These are phyloP conservation scores for Phytopythium sindhum DNA, from an alignment of 352 stramenopile species.

Conservation along the genomic window DNA sequence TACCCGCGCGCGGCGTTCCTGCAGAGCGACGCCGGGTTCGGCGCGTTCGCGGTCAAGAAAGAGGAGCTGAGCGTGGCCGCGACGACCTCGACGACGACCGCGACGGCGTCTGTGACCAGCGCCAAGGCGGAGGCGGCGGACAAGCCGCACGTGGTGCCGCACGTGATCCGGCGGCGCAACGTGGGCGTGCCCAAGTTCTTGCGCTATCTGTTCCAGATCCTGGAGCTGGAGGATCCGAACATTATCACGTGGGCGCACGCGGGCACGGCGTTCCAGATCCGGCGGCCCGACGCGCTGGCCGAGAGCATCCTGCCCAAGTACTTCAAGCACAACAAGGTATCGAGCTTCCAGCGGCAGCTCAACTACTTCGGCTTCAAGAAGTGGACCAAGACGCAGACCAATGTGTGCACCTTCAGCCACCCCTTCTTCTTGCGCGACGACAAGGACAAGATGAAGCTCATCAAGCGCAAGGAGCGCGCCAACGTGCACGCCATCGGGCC, in stretches of 20 bases:
- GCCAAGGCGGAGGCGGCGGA: background rate
- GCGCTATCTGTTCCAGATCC: conserved; percentile 64
- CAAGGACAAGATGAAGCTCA: conserved; percentile 69
- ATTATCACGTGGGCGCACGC: conserved; percentile 68
- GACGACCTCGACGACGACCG: background rate
- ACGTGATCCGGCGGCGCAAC: conserved; percentile 50
- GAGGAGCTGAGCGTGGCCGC: background rate
- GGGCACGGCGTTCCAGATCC: conserved; percentile 73
- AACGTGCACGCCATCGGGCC: conserved; percentile 12
- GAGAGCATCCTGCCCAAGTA: conserved; percentile 60
- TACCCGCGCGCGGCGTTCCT: background rate
- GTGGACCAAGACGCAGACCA: conserved; percentile 78
- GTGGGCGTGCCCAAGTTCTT: conserved; percentile 71
- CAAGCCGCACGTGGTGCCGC: conserved; percentile 7
- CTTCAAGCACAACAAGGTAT: conserved; percentile 83
- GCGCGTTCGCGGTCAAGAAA: background rate
- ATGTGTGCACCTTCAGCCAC: conserved; percentile 72
- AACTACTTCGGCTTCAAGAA: conserved; percentile 87
- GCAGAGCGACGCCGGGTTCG: background rate
- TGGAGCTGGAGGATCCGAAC: conserved; percentile 50
- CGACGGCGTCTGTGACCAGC: background rate
- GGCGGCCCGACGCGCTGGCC: conserved; percentile 52
- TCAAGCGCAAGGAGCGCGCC: conserved; percentile 64
- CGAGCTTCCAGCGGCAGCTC: conserved; percentile 71
- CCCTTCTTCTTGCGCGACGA: conserved; percentile 58